Conservation (phyloP, 176 grass and related monocot genomes). For the Olyra latifolia region DNA sequence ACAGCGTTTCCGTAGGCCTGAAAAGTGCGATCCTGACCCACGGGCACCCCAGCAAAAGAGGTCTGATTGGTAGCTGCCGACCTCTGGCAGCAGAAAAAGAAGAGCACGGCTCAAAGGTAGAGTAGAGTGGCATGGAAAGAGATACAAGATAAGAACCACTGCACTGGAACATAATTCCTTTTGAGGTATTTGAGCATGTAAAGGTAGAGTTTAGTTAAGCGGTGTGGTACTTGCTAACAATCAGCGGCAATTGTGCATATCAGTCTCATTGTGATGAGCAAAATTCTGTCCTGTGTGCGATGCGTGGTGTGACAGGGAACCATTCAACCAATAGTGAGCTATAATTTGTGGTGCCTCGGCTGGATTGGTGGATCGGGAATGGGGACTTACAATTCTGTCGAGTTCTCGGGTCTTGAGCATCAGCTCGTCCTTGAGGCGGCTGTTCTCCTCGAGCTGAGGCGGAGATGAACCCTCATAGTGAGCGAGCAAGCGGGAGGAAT, state of each 20-base stretch:
- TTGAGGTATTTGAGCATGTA: neutral
- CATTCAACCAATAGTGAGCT: neutral
- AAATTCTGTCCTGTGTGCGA: neutral
- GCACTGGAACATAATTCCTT: neutral
- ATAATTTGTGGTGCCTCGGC: neutral
- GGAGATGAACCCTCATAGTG: too few relatives aligned
- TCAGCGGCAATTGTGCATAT: neutral
- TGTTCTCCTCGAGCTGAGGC: conserved; percentile 81
- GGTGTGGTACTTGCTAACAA: neutral
- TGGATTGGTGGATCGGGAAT: conserved; percentile 6
- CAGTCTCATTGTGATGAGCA: neutral
- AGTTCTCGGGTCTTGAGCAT: conserved; percentile 73
- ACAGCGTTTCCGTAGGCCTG: conserved; percentile 24
- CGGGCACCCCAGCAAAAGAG: neutral
- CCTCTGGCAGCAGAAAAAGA: conserved; percentile 46
- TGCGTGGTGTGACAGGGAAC: neutral
- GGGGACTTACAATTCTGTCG: conserved; percentile 57
- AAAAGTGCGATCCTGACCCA: conserved; percentile 28
- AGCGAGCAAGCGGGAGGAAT: neutral
- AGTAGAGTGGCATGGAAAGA: neutral
- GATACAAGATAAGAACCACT: neutral
- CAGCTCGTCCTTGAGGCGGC: conserved; percentile 77
- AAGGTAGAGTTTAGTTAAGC: neutral
- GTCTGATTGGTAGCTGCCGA: conserved; percentile 33
- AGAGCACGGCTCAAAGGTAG: neutral